Evolutionary conservation across 1,284 basidiomycete genomes (phyloP).

Genomic region (Ustanciosporium gigantosporum): DNA sequence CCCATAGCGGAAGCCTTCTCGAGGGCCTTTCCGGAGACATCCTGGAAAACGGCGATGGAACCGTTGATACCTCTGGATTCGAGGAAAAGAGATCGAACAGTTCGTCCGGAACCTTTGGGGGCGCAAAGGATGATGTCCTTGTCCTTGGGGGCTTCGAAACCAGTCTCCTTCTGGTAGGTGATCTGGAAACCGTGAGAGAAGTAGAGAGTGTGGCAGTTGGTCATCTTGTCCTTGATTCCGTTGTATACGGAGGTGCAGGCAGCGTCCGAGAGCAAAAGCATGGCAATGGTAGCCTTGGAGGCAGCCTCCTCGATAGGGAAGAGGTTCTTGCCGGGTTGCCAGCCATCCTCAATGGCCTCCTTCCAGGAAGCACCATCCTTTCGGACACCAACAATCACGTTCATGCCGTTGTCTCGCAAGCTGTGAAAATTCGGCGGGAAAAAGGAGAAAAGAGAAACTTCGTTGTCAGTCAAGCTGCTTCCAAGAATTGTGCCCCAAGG

Average conservation of each 20-base stretch:
- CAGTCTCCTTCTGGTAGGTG: constrained; percentile 96
- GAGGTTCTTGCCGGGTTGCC: constrained; percentile 96
- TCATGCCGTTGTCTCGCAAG: constrained; percentile 97
- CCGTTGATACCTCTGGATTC: constrained; percentile 98
- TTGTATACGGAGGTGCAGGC: constrained; percentile 96
- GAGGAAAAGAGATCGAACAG: constrained; percentile 98
- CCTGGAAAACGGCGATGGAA: constrained; percentile 79
- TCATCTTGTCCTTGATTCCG: constrained; percentile 79
- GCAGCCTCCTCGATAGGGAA: constrained; percentile 99
- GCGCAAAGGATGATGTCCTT: constrained; percentile 99
- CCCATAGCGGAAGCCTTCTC: constrained; percentile 95
- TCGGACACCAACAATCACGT: constrained; percentile 98
- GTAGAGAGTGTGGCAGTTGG: constrained; percentile 99
- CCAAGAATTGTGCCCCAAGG: no score
- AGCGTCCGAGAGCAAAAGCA: constrained; percentile 98
- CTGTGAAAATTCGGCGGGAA: constrained; percentile 13
- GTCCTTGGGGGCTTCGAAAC: constrained; percentile 86
- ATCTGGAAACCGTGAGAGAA: constrained; percentile 99
- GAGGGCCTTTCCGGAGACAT: constrained; percentile 95
- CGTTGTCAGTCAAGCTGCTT: background rate
- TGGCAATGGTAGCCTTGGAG: constrained; percentile 93
- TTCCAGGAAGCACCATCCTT: constrained; percentile 95
- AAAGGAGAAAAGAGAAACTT: background rate
- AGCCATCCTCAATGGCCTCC: constrained; percentile 93
- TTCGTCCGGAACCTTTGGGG: constrained; percentile 97